A percentile compares a stretch with the other conserved stretches of the same genome.
Conservation (phyloP, 805 yeast genomes). For the Saccharomycopsis javanensis region DNA sequence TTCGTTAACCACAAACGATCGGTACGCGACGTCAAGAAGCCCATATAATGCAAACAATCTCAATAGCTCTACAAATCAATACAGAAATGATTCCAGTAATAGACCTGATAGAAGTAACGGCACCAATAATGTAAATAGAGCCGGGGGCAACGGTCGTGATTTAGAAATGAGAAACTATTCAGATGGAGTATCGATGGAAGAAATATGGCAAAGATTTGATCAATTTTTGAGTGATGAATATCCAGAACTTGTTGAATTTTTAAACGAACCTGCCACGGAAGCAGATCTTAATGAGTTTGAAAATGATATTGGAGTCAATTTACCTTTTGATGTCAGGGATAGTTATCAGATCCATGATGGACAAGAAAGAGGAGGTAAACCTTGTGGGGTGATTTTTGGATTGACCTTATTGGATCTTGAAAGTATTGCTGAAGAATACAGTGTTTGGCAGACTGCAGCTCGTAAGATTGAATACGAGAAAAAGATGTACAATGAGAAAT, state of each 20-base stretch:
- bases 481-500: constrained; percentile 20
- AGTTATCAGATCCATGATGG: constrained; percentile 83
- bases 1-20: constrained; percentile 18
- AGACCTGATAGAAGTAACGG: constrained; percentile 2
- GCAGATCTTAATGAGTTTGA: constrained; percentile 79
- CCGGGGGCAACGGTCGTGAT: constrained; percentile 19
- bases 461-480: constrained; percentile 28
- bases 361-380: constrained; percentile 58
- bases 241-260: constrained; percentile 72
- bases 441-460: constrained; percentile 75
- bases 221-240: constrained; percentile 41
- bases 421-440: constrained; percentile 69
- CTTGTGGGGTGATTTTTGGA: constrained; percentile 71
- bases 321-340: constrained; percentile 79
- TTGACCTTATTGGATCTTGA: constrained; percentile 73
- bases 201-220: constrained; percentile 19
- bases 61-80: constrained; percentile 11
- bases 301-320: constrained; percentile 59
- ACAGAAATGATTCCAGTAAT: constrained; percentile 9
- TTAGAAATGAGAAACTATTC: constrained; percentile 17
- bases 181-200: constrained; percentile 12
- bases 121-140: constrained; percentile 10
- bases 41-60: constrained; percentile 16
- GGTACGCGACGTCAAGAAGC: constrained; percentile 16
- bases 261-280: constrained; percentile 71